Percentiles rank a stretch among this genome's conserved stretches.
These are phyloP conservation scores for Huntiella omanensis DNA, from an alignment of 2,329 filamentous ascomycete genomes.

Conservation along the genomic window DNA sequence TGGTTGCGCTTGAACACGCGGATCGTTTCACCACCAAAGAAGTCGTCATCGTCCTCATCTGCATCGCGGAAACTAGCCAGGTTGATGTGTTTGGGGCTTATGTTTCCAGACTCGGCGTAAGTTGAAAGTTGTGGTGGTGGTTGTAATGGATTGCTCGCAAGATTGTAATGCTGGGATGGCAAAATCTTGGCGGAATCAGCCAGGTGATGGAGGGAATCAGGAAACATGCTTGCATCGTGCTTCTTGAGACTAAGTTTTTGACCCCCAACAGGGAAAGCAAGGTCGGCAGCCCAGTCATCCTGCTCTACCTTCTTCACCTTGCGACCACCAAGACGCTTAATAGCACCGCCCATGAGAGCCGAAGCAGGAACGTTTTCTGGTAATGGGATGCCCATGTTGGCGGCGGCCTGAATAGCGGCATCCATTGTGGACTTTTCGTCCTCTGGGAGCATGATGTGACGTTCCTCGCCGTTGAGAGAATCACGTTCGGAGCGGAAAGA, in stretches of 20 bases:
- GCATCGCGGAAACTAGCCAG: slow-evolving; percentile 46
- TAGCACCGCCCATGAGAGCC: slow-evolving; percentile 77
- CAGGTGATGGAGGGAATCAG: slow-evolving; percentile 49
- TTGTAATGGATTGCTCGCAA: slow-evolving; percentile 6
- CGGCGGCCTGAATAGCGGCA: slow-evolving; percentile 73
- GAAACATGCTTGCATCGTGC: slow-evolving; percentile 40
- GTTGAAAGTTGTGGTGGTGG: slow-evolving; percentile 3
- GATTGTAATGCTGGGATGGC: slow-evolving; percentile 14
- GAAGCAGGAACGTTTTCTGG: slow-evolving; percentile 74
- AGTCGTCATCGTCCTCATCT: slow-evolving; percentile 40
- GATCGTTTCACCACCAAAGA: slow-evolving; percentile 51
- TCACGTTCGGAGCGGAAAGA: slow-evolving; percentile 72
- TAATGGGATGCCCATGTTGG: slow-evolving; percentile 78
- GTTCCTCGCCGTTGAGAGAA: slow-evolving; percentile 60
- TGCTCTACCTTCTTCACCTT: slow-evolving; percentile 55
- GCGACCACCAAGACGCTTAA: slow-evolving; percentile 66
- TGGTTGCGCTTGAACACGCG: slow-evolving; percentile 42
- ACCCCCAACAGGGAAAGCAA: slow-evolving; percentile 45
- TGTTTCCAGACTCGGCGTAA: background rate
- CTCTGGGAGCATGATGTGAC: slow-evolving; percentile 65
- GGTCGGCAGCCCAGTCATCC: slow-evolving; percentile 66
- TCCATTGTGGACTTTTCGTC: slow-evolving; percentile 70
- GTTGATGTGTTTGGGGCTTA: slow-evolving; percentile 22
- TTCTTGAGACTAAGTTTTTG: slow-evolving; percentile 46
- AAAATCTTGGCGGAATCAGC: slow-evolving; percentile 31